phyloP scores from a whole-genome alignment of 768 basidiomycete genomes.

The Kwoniella dejecticola region DNA sequence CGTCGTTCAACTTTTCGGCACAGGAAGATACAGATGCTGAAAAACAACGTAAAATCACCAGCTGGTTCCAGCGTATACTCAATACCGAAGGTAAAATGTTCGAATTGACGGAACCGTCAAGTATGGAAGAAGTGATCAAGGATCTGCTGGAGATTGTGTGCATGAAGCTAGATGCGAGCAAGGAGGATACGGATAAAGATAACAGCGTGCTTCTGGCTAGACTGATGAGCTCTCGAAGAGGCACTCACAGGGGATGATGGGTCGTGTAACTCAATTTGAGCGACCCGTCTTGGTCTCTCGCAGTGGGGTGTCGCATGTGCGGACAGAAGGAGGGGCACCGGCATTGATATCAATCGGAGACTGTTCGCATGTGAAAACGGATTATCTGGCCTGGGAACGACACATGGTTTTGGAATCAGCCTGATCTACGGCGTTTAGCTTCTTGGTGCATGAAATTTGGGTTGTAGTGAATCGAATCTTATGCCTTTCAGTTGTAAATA shows the following conservation, averaged over 20 bases:
- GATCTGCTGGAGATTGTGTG: constrained; percentile 9
- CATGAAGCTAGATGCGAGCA: not conserved
- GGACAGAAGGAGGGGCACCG: too few species aligned
- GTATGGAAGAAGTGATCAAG: not conserved
- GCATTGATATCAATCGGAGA: too few species aligned
- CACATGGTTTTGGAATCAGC: too few species aligned
- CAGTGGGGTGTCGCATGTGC: too few species aligned
- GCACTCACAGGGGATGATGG: not conserved
- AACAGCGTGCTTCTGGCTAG: not conserved
- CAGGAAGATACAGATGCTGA: not conserved
- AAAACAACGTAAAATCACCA: constrained; percentile 10
- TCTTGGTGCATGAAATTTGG: too few species aligned
- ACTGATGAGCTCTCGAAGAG: not conserved
- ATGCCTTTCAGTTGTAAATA: too few species aligned
- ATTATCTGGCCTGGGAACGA: too few species aligned
- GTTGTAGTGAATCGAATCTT: too few species aligned
- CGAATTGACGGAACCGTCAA: not conserved
- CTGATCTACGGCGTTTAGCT: too few species aligned
- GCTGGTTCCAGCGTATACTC: constrained; percentile 11
- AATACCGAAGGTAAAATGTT: constrained; percentile 1
- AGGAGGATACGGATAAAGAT: constrained; percentile 6
- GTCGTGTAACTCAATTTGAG: not conserved
- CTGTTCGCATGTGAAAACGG: too few species aligned
- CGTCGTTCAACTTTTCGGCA: not conserved
- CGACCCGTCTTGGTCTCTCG: too few species aligned